phyloP scores from a whole-genome alignment of 306 rosid genomes.

The Morella rubra region DNA sequence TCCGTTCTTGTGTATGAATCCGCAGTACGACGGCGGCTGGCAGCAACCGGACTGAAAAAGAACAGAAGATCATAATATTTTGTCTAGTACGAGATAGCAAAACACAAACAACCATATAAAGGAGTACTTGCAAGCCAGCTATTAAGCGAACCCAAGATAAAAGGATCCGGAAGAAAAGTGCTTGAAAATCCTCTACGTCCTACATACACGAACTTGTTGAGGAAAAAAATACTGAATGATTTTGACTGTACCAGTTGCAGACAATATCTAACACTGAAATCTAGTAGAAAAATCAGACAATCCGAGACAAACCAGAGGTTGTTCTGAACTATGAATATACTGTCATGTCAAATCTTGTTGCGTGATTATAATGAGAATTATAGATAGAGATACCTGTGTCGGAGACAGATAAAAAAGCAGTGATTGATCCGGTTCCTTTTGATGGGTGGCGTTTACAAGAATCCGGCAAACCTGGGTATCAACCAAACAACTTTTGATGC shows the following conservation, averaged over 20 bases:
- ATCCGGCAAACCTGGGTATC: constrained; percentile 54
- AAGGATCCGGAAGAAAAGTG: not conserved
- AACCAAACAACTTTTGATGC: constrained; percentile 61
- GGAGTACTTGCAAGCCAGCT: not conserved
- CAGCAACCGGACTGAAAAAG: constrained; percentile 69
- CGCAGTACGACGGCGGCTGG: constrained; percentile 78
- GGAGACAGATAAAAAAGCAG: constrained; percentile 30
- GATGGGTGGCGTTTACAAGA: constrained; percentile 30
- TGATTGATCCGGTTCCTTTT: not conserved
- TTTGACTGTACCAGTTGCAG: not conserved
- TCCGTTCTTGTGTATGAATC: constrained; percentile 58
- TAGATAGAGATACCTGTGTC: constrained; percentile 45
- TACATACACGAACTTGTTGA: not conserved
- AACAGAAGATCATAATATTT: not conserved
- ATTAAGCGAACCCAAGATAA: too few relatives aligned
- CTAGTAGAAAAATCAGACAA: too few relatives aligned
- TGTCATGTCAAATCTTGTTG: too few relatives aligned
- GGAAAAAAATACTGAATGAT: too few relatives aligned
- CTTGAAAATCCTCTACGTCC: not conserved
- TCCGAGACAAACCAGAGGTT: too few relatives aligned
- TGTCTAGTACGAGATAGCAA: not conserved
- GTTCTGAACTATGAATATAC: too few relatives aligned
- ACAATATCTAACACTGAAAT: not conserved
- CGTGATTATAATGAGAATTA: too few relatives aligned
- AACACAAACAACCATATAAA: not conserved